phyloP scores from a whole-genome alignment of 495 filamentous ascomycete species.

The Haplographium delicatum region DNA sequence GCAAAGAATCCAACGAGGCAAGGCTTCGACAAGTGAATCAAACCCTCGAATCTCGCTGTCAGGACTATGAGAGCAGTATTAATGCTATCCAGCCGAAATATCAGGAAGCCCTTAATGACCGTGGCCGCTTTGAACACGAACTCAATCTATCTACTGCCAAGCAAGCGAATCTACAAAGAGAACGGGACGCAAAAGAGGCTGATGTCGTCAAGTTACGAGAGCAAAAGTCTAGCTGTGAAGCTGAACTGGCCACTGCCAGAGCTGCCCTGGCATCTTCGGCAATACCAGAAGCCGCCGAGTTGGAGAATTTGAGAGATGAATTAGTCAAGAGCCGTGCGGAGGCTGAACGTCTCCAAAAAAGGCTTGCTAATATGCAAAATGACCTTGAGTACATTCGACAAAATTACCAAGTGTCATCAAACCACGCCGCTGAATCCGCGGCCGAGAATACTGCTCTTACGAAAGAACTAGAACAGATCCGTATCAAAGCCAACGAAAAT shows the following conservation, averaged over 20 bases:
- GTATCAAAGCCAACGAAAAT: conserved; percentile 11
- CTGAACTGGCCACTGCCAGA: conserved; percentile 12
- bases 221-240: conserved; percentile 3
- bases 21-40: conserved; percentile 10
- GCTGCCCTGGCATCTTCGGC: conserved; percentile 1
- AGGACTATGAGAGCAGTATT: conserved; percentile 15
- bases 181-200: conserved; percentile 10
- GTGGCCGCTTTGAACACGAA: conserved; percentile 16
- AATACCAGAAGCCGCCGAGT: conserved; percentile 15
- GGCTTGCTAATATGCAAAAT: not conserved
- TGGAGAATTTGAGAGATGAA: conserved; percentile 10
- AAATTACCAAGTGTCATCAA: conserved; percentile 22
- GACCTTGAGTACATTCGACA: conserved; percentile 19
- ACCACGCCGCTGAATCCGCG: conserved; percentile 2
- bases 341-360: conserved; percentile 18
- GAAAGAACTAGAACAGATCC: not conserved
- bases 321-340: not conserved
- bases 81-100: conserved; percentile 19
- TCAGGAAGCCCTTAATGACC: conserved; percentile 25
- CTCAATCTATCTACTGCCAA: not conserved
- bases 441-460: conserved; percentile 6
- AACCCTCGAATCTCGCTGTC: conserved; percentile 4
- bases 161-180: not conserved
- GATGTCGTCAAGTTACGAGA: conserved; percentile 16
- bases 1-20: conserved; percentile 8